Percentiles rank a stretch among this genome's conserved stretches.
These are phyloP conservation scores for Petunia secreta DNA, from an alignment of 257 asterid species.

Conservation along the genomic window DNA sequence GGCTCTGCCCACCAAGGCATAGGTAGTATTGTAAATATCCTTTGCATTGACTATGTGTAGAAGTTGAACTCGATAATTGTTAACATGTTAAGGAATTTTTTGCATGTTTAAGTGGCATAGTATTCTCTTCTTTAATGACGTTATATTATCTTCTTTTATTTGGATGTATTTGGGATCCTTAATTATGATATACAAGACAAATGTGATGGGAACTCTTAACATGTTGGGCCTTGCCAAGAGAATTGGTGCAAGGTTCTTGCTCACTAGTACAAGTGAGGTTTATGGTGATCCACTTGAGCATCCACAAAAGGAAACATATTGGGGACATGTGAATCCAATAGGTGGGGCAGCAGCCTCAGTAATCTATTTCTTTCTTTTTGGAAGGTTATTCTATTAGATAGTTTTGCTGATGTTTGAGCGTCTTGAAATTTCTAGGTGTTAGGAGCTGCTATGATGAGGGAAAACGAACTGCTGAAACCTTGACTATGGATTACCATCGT, in stretches of 20 bases:
- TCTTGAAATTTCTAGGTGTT: conserved; percentile 54
- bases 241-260: conserved; percentile 84
- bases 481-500: conserved; percentile 96
- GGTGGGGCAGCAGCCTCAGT: conserved; percentile 46
- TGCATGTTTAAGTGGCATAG: too few species aligned
- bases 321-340: conserved; percentile 98
- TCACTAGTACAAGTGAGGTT: conserved; percentile 98
- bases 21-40: background rate
- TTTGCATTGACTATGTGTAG: background rate
- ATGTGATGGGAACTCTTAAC: conserved; percentile 97
- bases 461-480: conserved; percentile 91
- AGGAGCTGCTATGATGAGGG: conserved; percentile 98
- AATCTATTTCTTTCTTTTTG: conserved; percentile 9
- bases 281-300: conserved; percentile 99
- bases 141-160: too few species aligned
- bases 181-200: conserved; percentile 76
- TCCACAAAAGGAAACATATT: conserved; percentile 97
- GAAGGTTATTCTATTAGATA: conserved; percentile 21
- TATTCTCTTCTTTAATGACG: too few species aligned
- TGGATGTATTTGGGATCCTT: conserved; percentile 46
- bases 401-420: conserved; percentile 24
- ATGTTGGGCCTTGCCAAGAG: conserved; percentile 99
- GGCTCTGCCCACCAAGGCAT: too few species aligned
- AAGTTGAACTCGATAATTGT: background rate
- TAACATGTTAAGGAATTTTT: background rate